Evolutionary conservation across 331 rosid genomes (phyloP).

Genomic region (Spiraea crenata): DNA sequence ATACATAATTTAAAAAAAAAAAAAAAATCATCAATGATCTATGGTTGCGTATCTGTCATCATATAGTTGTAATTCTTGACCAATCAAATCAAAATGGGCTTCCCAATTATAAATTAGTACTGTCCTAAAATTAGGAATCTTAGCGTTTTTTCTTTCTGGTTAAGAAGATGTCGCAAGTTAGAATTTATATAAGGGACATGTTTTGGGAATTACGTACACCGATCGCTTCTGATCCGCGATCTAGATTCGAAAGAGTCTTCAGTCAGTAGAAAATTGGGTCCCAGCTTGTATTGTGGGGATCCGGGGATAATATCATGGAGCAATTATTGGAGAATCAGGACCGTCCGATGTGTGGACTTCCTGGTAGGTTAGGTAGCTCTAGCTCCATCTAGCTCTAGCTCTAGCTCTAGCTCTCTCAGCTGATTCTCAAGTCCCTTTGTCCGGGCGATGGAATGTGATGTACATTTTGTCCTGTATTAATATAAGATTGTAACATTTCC

Average conservation of each 20-base stretch:
- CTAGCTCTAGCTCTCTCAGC: neutral
- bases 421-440: neutral
- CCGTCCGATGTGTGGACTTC: slow-evolving; percentile 32
- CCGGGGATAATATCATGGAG: neutral
- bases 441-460: slow-evolving; percentile 12
- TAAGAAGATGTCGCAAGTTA: no score
- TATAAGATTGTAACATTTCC: neutral
- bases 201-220: neutral
- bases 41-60: neutral
- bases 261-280: slow-evolving; percentile 14
- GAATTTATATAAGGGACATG: neutral
- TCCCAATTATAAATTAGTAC: neutral
- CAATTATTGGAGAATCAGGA: slow-evolving; percentile 35
- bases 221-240: slow-evolving; percentile 6
- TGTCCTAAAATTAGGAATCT: neutral
- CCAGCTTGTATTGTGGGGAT: slow-evolving; percentile 16
- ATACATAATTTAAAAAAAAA: no score
- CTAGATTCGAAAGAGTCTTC: neutral
- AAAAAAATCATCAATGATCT: no score
- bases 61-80: slow-evolving; percentile 12
- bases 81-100: neutral
- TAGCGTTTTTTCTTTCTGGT: no score
- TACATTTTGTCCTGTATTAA: neutral
- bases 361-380: neutral
- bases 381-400: neutral